Base-by-base conservation (phyloP, 2,329 filamentous ascomycete species). In the Fusarium luffae region DNA sequence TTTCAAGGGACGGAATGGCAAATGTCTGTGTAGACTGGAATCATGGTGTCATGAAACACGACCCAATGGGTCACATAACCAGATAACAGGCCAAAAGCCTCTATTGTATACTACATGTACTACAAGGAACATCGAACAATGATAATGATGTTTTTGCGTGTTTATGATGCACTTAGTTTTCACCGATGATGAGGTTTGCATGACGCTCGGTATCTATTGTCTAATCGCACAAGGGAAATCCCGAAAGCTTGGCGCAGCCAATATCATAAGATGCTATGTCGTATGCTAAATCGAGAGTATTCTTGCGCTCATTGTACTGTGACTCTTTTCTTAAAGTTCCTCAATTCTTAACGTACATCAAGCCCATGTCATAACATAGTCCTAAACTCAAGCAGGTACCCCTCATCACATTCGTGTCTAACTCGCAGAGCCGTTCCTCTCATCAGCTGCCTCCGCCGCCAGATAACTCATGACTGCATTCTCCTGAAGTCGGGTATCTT, bases 361-460 rank as follows among this genome's bases (percentile, higher is more conserved):
- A 14, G 27, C 6, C 3, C 21, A 37, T 27, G 21, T 16, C 9
- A 25, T 43, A 12, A 18, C 30, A 14, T 23, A 9, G 25, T 21
- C 55, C 10, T n/a, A 37, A 37, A 37, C 9, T 37, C 34, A 37
- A 37, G 18, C 30, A 10, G 28, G 28, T 44, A 23, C 46, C 9
- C 34, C n/a, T 57, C 32, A 28, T 63, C 43, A 19, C 57, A 59
- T 46, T 21, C 28, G 32, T 28, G 18, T 34, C 12, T 48, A 48
- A 41, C 63, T 40, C 51, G 58, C 47, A 30, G 27, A 25, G 12
- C 32, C 44, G 13, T 64, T 75, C 64, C 83, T 77, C 58, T 73
- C 75, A 65, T 81, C 78, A 3, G 82, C 82, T 25, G 85, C 85
- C 55, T 84, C 82, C 2, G 79, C 82, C 34, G 83, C 81, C 25